Evolutionary conservation across 129 eudicot genomes (phyloP), one percentile per base, ranked within the genome.

Genomic region (Rutidosis leptorrhynchoides): DNA sequence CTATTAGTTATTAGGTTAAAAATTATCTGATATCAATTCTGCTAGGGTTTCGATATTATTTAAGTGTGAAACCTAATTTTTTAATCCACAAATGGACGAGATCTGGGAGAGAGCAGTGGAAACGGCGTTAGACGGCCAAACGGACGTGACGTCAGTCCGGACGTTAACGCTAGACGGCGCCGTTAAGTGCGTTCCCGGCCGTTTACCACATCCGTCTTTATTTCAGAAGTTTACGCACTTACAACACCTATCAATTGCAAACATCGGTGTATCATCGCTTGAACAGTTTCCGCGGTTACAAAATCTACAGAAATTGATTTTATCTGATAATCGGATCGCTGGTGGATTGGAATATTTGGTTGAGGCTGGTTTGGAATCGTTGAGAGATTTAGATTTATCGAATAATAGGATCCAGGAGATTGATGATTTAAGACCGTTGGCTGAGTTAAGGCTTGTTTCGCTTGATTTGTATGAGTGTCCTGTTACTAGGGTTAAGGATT

Each of bases 101-200:
- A 88, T 93, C 89, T 93, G 98, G 98, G 96, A 88, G 75, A 86
- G 89, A 68, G 96, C 98, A 77, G 98, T 93, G 60, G 96, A 83
- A 63, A 84, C 95, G 45, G 98, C 98, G 74, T 72, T 89, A 10
- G 98, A 93, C 73, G 98, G 98, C 37, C 83, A 82, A 64, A 74
- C 83, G 3, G 92, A 89, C 64, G 73, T 62, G 32, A 69, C 71
- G 40, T 76, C 82, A 56, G 95, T 85, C 5, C 58, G 84, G 59
- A 84, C 83, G 77, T 68, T 93, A 79, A 93, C 96, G 24, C 84
- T 93, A 11, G 98, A 93, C 82, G 95, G 98, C 12, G 91, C 90
- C 27, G 96, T 93, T 16, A 93, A 93, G 90, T 93, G 98, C 64
- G 79, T 89, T 12, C 96, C 89, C 40, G 98, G 98, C 6, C 92